Evolutionary conservation across 2,329 filamentous ascomycete species (phyloP).

Genomic region (Colletotrichum spinosum): DNA sequence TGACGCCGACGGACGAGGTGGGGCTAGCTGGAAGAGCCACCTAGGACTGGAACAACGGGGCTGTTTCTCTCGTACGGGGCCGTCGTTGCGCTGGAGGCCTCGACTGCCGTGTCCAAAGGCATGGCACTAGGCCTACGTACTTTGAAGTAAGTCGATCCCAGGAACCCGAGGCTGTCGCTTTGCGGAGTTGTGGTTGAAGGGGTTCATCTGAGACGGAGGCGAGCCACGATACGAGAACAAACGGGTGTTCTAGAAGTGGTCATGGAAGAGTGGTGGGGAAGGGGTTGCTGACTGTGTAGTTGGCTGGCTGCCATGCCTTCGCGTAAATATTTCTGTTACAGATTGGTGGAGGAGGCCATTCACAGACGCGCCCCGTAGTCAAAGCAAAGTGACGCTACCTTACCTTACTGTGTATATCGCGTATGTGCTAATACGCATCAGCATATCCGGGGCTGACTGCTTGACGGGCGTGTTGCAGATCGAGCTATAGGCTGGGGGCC

Average conservation of each 20-base stretch:
- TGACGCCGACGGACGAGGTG: slow-evolving; percentile 1
- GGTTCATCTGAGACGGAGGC: slow-evolving; percentile 22
- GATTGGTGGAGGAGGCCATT: slow-evolving; percentile 25
- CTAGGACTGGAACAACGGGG: slow-evolving; percentile 27
- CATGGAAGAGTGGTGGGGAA: slow-evolving; percentile 24
- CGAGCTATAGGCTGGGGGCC: background rate
- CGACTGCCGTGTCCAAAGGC: background rate
- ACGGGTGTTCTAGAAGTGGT: slow-evolving; percentile 25
- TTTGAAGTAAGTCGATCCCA: background rate
- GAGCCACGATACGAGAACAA: slow-evolving; percentile 16
- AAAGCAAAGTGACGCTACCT: background rate
- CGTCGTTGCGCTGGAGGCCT: background rate
- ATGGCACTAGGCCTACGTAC: background rate
- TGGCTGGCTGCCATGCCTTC: slow-evolving; percentile 15
- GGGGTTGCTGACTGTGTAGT: slow-evolving; percentile 2
- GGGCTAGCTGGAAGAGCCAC: slow-evolving; percentile 9
- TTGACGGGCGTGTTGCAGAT: background rate
- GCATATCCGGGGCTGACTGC: background rate
- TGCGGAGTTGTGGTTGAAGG: slow-evolving; percentile 13
- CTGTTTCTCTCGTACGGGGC: slow-evolving; percentile 17
- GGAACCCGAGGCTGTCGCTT: slow-evolving; percentile 4
- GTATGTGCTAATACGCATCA: no score
- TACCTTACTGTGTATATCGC: no score
- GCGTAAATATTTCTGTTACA: slow-evolving; percentile 27
- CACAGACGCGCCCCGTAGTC: slow-evolving; percentile 6